Evolutionary conservation across 352 stramenopile genomes (phyloP).

Genomic region (Ochromonadaceae sp.): DNA sequence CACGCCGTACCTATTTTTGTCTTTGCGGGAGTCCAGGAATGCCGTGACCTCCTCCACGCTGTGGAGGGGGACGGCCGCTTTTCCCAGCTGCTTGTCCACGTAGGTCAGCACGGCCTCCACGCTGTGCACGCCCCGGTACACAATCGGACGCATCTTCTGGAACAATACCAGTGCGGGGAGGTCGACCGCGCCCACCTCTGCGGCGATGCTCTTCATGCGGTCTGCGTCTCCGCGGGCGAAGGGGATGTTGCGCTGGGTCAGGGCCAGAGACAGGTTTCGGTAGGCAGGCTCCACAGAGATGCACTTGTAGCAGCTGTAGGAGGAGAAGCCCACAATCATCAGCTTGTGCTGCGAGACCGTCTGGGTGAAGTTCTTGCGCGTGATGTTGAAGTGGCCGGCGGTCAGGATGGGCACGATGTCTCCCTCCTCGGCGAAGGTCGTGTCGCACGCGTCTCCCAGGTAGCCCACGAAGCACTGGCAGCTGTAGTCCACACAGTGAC

Average conservation of each 20-base stretch:
- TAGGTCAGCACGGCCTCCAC: background rate
- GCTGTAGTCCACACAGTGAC: constrained; percentile 19
- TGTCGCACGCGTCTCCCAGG: constrained; percentile 20
- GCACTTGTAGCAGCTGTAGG: constrained; percentile 18
- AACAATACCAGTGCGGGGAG: constrained; percentile 16
- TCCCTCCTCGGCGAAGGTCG: background rate
- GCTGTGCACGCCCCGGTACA: constrained; percentile 13
- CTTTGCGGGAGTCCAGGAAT: constrained; percentile 16
- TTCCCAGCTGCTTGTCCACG: constrained; percentile 11
- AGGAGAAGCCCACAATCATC: constrained; percentile 22
- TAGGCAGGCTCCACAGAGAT: constrained; percentile 17
- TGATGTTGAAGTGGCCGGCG: constrained; percentile 23
- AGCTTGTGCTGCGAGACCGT: background rate
- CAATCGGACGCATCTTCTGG: background rate
- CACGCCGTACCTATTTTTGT: background rate
- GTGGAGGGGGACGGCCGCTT: background rate
- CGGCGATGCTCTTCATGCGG: background rate
- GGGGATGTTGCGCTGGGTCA: constrained; percentile 4
- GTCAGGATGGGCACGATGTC: constrained; percentile 15
- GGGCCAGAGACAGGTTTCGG: background rate
- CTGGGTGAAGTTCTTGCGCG: constrained; percentile 17
- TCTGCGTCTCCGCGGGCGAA: constrained; percentile 18
- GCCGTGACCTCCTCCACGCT: background rate
- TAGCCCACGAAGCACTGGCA: constrained; percentile 21
- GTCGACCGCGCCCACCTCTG: background rate